These are phyloP conservation scores for Mikania micrantha DNA, from an alignment of 129 eudicot species.

Conservation along the genomic window DNA sequence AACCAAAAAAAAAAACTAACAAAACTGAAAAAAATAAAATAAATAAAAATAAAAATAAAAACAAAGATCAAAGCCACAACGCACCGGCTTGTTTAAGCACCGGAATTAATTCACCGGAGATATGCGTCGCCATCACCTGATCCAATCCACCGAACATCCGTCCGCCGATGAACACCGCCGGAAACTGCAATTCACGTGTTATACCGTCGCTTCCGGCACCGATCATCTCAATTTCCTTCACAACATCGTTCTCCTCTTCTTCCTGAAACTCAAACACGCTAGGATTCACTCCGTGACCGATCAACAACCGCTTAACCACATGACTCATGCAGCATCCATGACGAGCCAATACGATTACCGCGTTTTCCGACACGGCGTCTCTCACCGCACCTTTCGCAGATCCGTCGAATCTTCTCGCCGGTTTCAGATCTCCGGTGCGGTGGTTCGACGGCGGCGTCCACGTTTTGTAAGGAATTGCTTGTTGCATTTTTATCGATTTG, in stretches of 20 bases:
- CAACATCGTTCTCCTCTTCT: slow-evolving; percentile 27
- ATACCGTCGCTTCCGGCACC: not conserved
- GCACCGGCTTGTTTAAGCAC: slow-evolving; percentile 67
- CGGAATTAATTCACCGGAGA: slow-evolving; percentile 67
- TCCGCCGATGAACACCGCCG: slow-evolving; percentile 80
- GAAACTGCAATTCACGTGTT: slow-evolving; percentile 38
- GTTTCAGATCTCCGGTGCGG: not conserved
- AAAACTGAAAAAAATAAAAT: too few relatives aligned
- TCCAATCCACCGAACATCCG: slow-evolving; percentile 67
- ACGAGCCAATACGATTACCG: slow-evolving; percentile 48
- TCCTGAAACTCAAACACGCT: slow-evolving; percentile 62
- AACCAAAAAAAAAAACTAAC: not conserved
- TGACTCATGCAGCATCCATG: slow-evolving; percentile 83
- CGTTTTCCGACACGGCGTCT: slow-evolving; percentile 49
- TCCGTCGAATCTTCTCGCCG: not conserved
- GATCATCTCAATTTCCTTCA: slow-evolving; percentile 30
- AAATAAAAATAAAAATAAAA: not conserved
- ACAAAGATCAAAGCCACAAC: slow-evolving; percentile 53
- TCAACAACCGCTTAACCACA: slow-evolving; percentile 54
- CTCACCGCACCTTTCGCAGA: slow-evolving; percentile 19
- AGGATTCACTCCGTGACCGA: slow-evolving; percentile 63
- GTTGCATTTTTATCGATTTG: slow-evolving; percentile 17
- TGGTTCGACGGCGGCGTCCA: slow-evolving; percentile 10
- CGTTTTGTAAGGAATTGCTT: slow-evolving; percentile 33
- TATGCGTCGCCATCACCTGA: slow-evolving; percentile 67